Conservation (phyloP, 106 monocot species). For the Dendrobium catenatum region DNA sequence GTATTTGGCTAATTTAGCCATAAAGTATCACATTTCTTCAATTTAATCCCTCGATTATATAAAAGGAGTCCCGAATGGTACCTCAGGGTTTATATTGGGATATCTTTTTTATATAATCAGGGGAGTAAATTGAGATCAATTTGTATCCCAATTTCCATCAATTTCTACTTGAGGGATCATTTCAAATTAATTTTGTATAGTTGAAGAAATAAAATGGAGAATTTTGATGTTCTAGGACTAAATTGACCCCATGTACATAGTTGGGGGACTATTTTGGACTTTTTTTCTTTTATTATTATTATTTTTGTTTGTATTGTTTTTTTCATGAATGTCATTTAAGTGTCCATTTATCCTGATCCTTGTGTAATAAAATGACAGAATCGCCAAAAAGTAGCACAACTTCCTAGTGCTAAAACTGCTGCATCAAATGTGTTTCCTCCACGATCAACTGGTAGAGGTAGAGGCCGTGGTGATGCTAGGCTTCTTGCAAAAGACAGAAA, state of each 20-base stretch:
- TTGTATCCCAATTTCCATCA: too few relatives aligned
- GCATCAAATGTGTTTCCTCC: constrained; percentile 25
- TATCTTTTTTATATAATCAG: too few relatives aligned
- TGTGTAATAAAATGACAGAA: constrained; percentile 41
- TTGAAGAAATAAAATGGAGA: too few relatives aligned
- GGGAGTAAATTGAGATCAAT: too few relatives aligned
- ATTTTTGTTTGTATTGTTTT: background rate
- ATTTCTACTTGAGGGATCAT: too few relatives aligned
- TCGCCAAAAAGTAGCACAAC: constrained; percentile 64
- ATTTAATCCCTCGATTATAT: too few relatives aligned
- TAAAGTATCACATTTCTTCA: too few relatives aligned
- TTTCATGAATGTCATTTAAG: background rate
- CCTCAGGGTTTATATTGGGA: too few relatives aligned
- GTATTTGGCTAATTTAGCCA: too few relatives aligned
- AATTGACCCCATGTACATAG: background rate
- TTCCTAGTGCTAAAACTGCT: constrained; percentile 39
- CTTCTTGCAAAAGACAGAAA: constrained; percentile 43
- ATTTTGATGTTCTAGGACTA: too few relatives aligned
- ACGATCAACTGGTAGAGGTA: constrained; percentile 40
- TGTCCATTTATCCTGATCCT: background rate
- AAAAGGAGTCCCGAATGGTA: too few relatives aligned
- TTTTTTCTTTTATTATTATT: background rate
- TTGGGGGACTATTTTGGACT: background rate
- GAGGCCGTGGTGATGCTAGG: constrained; percentile 49
- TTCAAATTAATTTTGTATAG: too few relatives aligned